phyloP scores from a whole-genome alignment of 1,284 basidiomycete genomes.

The Laetiporus sulphureus region DNA sequence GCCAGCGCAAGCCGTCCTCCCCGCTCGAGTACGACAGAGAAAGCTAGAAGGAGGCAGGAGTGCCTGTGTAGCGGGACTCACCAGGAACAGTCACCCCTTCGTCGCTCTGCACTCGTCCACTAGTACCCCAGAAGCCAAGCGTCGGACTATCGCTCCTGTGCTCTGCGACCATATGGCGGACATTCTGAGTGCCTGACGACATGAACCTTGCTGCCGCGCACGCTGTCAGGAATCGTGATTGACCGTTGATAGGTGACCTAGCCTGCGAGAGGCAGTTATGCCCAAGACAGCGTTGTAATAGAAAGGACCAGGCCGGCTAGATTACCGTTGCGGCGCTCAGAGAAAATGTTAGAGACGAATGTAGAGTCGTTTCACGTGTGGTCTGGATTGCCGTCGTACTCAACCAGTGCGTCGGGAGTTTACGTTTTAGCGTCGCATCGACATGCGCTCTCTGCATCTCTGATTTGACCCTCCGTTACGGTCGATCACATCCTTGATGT shows the following conservation, averaged over 20 bases:
- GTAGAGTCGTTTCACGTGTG: neutral
- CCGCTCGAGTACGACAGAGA: too few species aligned
- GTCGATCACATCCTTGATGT: too few species aligned
- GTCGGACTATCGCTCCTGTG: slow-evolving; percentile 9
- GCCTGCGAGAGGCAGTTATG: too few species aligned
- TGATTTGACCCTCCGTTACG: too few species aligned
- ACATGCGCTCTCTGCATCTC: neutral
- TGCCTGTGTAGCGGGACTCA: too few species aligned
- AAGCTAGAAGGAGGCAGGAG: too few species aligned
- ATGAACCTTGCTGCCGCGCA: slow-evolving; percentile 1
- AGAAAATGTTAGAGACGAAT: too few species aligned
- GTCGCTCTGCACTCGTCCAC: neutral
- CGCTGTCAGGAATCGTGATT: neutral
- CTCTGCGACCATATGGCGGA: neutral
- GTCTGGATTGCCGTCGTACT: neutral
- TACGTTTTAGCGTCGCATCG: slow-evolving; percentile 4
- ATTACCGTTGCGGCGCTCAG: too few species aligned
- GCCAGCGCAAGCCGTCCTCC: too few species aligned
- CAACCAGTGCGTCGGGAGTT: neutral
- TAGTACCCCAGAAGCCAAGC: slow-evolving; percentile 5
- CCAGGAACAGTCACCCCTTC: slow-evolving; percentile 2
- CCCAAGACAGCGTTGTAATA: too few species aligned
- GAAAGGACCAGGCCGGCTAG: too few species aligned
- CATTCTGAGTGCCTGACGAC: slow-evolving; percentile 1
- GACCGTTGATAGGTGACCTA: too few species aligned